These are phyloP conservation scores for Inga leiocalycina DNA, from an alignment of 306 rosid genomes.

Conservation along the genomic window DNA sequence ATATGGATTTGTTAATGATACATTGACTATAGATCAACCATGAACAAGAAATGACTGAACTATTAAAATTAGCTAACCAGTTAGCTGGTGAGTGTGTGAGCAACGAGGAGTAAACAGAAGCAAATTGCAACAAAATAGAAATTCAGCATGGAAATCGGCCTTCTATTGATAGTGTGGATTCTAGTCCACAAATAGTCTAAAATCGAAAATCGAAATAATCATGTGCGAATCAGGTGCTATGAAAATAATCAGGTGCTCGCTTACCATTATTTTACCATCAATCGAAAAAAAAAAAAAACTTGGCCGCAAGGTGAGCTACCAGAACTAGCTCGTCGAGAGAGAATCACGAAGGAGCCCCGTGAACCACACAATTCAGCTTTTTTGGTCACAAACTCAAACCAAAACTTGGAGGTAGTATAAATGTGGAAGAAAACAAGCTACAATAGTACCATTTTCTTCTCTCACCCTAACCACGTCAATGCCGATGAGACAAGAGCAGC, in stretches of 20 bases:
- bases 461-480: neutral
- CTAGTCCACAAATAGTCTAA: conserved; percentile 22
- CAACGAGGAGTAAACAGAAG: neutral
- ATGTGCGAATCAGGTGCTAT: neutral
- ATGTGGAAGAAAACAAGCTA: neutral
- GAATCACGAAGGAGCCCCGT: neutral
- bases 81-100: neutral
- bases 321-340: neutral
- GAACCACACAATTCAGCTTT: neutral
- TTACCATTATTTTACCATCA: conserved; percentile 30
- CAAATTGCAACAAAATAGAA: neutral
- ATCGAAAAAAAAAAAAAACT: no score
- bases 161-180: conserved; percentile 13
- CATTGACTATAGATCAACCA: neutral
- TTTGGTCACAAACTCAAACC: neutral
- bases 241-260: conserved; percentile 45
- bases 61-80: neutral
- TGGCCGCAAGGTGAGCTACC: neutral
- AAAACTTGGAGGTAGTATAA: neutral
- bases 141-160: conserved; percentile 6
- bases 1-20: neutral
- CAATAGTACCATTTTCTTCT: no score
- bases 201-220: conserved; percentile 36
- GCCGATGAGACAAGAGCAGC: no score
- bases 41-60: neutral